Base-by-base conservation (phyloP, 2,329 filamentous ascomycete genomes). In the Pseudocercospora vitis region DNA sequence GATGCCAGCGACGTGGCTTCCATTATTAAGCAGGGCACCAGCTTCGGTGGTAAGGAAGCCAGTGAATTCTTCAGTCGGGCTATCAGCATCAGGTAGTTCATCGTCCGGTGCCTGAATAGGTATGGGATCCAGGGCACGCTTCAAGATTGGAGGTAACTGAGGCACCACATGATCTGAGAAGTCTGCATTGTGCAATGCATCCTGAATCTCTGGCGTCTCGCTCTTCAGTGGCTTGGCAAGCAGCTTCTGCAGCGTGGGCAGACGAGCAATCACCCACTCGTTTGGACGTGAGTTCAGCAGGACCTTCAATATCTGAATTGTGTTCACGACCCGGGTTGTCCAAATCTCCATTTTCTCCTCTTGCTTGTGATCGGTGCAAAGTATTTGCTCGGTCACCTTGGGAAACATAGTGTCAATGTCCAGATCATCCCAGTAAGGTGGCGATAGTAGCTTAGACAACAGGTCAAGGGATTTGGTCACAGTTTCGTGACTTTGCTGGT, bases 121-220 rank as follows among this genome's bases (percentile, higher is more conserved):
- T 37, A 96, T 83, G 1, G 92, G 89, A 63, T 96, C 88, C 4
- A 99, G 78, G n/a, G 96, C 83, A 33, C 90, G 84, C 68, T 87
- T 84, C 60, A 96, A 74, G 7, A 88, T 86, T 1, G 94, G 85
- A 61, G 86, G 85, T 44, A 96, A 75, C 56, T 71, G 69, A 1
- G 69, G 65, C 6, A 85, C 82, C 5, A 84, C 84, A 14, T 81
- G 83, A 40, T 89, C 84, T 28, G 84, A 81, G 58, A 85, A 82
- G 60, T 91, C 86, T 2, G 84, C 77, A 21, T 85, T 79, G 71
- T 97, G 89, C 26, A 97, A 75, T 66, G 89, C 96, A 66, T 97
- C 92, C 65, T 99, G 95, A 7, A 99, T 84, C 67, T 99, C 94
- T 0, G 90, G 83, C 60, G 91, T 88, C 61, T 97, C 92, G 2